Evolutionary conservation across 2,329 filamentous ascomycete genomes (phyloP).

Genomic region (Alternaria triticina): DNA sequence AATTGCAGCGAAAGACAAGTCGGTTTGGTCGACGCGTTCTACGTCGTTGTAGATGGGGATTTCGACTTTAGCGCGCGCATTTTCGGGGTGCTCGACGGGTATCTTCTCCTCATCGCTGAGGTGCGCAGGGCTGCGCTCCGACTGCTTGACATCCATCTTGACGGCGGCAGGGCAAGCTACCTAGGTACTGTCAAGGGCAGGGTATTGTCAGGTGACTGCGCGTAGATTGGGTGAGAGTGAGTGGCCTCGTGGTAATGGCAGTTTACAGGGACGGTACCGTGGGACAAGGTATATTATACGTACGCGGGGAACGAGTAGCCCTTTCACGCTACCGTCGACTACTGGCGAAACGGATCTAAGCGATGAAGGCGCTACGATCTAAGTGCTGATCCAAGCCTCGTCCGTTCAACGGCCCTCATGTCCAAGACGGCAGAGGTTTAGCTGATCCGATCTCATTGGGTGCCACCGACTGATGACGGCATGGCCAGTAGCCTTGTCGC

Average conservation of each 20-base stretch:
- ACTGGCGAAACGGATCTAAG: constrained; percentile 25
- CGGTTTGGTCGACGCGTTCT: constrained; percentile 27
- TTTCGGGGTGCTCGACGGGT: background rate
- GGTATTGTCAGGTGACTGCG: constrained; percentile 10
- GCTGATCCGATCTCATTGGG: constrained; percentile 5
- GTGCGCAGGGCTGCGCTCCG: background rate
- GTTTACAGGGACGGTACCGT: constrained; percentile 2
- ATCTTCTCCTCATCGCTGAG: constrained; percentile 4
- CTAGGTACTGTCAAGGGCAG: background rate
- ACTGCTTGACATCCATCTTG: constrained; percentile 10
- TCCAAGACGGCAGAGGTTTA: constrained; percentile 16
- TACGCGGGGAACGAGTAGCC: constrained; percentile 3
- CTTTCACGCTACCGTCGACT: constrained; percentile 9
- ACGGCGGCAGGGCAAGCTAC: background rate
- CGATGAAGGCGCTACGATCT: constrained; percentile 17
- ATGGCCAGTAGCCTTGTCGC: constrained; percentile 3
- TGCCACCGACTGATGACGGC: constrained; percentile 3
- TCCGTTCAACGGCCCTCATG: constrained; percentile 7
- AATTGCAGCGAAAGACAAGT: constrained; percentile 34
- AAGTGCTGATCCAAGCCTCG: constrained; percentile 4
- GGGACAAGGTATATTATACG: constrained; percentile 19
- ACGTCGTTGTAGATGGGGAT: constrained; percentile 38
- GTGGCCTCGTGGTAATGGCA: constrained; percentile 1
- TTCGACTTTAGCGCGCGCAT: constrained; percentile 19
- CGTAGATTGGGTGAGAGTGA: constrained; percentile 3